Percentiles rank a stretch among this genome's conserved stretches.
phyloP scores from a whole-genome alignment of 139 green algal genomes.

The Pedinophyceae sp. region DNA sequence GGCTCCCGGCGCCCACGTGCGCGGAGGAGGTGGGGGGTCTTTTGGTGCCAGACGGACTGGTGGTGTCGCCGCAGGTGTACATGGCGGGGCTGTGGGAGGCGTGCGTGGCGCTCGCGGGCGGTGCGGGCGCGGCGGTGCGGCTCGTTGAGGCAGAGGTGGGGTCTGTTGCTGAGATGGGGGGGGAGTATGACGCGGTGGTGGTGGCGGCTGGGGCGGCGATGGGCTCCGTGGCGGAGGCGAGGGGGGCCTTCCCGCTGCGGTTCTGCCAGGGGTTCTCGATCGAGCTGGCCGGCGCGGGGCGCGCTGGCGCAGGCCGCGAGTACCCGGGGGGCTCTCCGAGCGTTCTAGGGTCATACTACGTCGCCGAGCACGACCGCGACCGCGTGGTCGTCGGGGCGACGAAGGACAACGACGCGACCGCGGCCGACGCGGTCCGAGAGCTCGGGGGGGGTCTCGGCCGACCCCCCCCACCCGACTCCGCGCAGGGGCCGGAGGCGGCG shows the following conservation, averaged over 20 bases:
- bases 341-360: slow-evolving; percentile 56
- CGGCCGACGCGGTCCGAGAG: slow-evolving; percentile 20
- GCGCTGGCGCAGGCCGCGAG: background rate
- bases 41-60: slow-evolving; percentile 20
- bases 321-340: slow-evolving; percentile 31
- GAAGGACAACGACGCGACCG: slow-evolving; percentile 29
- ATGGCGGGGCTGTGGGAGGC: slow-evolving; percentile 39
- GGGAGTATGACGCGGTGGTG: slow-evolving; percentile 29
- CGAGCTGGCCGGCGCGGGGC: slow-evolving; percentile 17
- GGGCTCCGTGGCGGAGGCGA: slow-evolving; percentile 27
- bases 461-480: too few species aligned
- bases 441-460: slow-evolving; percentile 2
- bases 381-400: slow-evolving; percentile 50
- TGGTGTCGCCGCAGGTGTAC: slow-evolving; percentile 34
- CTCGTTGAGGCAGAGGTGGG: slow-evolving; percentile 16
- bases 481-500: background rate
- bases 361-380: slow-evolving; percentile 27
- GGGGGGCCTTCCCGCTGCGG: slow-evolving; percentile 20
- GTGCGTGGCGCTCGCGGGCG: slow-evolving; percentile 17
- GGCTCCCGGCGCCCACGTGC: too few species aligned
- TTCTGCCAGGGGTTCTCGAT: slow-evolving; percentile 44
- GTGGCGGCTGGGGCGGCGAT: slow-evolving; percentile 48
- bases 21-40: slow-evolving; percentile 12
- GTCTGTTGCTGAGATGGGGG: slow-evolving; percentile 21
- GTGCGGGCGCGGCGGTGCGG: slow-evolving; percentile 1